Conservation (phyloP, 2,329 filamentous ascomycete species). For the Xylariaceae sp. region DNA sequence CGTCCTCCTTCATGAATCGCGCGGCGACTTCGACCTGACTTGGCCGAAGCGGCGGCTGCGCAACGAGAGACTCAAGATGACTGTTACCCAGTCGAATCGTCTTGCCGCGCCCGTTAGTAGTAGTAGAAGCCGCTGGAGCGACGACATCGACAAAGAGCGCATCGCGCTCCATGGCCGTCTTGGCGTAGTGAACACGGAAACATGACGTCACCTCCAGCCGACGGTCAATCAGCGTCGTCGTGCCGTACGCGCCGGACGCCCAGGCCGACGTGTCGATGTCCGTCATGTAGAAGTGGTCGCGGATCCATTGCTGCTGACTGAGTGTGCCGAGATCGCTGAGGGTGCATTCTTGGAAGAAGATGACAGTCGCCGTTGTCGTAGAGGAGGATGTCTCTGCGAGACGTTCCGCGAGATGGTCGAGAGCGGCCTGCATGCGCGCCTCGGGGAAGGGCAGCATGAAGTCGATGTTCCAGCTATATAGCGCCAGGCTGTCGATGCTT, state of each 20-base stretch:
- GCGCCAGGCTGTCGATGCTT: slow-evolving; percentile 14
- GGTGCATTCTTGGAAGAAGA: slow-evolving; percentile 49
- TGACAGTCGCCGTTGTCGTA: slow-evolving; percentile 31
- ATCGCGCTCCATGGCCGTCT: slow-evolving; percentile 44
- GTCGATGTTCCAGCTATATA: slow-evolving; percentile 33
- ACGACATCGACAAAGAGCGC: slow-evolving; percentile 46
- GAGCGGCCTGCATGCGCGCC: slow-evolving; percentile 25
- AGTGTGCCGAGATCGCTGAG: slow-evolving; percentile 41
- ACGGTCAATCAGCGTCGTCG: slow-evolving; percentile 44
- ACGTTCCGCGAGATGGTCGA: slow-evolving; percentile 21
- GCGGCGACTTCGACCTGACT: slow-evolving; percentile 22
- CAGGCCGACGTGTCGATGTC: slow-evolving; percentile 40
- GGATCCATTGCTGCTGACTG: slow-evolving; percentile 40
- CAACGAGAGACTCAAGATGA: slow-evolving; percentile 28
- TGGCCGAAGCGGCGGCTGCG: slow-evolving; percentile 23
- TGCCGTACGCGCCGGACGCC: slow-evolving; percentile 43
- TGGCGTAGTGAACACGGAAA: slow-evolving; percentile 45
- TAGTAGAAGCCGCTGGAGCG: slow-evolving; percentile 2
- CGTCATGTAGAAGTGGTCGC: slow-evolving; percentile 41
- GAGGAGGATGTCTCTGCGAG: neutral
- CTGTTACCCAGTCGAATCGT: slow-evolving; percentile 25
- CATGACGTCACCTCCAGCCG: slow-evolving; percentile 37
- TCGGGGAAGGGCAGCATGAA: slow-evolving; percentile 29
- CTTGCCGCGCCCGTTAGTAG: neutral
- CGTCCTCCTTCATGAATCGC: slow-evolving; percentile 19